Base-by-base conservation (phyloP, 805 yeast genomes). In the Sugiyamaella floridensis region DNA sequence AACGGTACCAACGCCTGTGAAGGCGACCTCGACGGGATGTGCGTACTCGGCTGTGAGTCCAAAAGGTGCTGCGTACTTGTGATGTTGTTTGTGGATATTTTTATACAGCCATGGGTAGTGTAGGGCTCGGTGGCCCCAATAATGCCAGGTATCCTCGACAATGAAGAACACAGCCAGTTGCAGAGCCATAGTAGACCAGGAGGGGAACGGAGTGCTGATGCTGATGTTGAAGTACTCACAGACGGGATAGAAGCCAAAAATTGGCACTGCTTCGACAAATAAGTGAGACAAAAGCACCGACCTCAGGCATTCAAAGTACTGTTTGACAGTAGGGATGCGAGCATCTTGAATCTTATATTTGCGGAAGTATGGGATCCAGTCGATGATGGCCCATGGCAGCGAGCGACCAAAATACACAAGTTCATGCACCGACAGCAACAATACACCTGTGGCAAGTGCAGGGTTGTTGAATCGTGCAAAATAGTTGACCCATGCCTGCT, bases 1-100 rank as follows among this genome's bases (percentile, higher is more conserved):
- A 44, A 92, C 96, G 40, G 99, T 92, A 56, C 99, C 99, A 59
- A 87, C 79, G 48, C 99, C 99, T 55, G 93, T 75, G 52, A 88
- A 77, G 74, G 87, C 80, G 32, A 92, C 96, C 73, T 92, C 99
- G 32, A 85, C 77, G 14, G 99, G 98, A 67, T 92, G 97, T 20
- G 98, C 98, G 68, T 92, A 92, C 74, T 92, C 99, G 46, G 98
- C 98, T 53, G 98, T 84, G 52, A 92, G 73, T 42, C 99, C 99
- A 66, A 92, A 92, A 44, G 99, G 99, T 44, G 98, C 97, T 16
- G 97, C 96, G 68, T 89, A 92, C 69, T 90, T 83, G 74, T 92
- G 99, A 72, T 92, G 99, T 76, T 89, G 96, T 73, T 92, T 92
- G 76, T 92, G 99, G 63, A 92, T 88, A 68, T 83, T 80, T 73